phyloP scores from a whole-genome alignment of 139 green algal genomes.

The Coccomyxa sp. region DNA sequence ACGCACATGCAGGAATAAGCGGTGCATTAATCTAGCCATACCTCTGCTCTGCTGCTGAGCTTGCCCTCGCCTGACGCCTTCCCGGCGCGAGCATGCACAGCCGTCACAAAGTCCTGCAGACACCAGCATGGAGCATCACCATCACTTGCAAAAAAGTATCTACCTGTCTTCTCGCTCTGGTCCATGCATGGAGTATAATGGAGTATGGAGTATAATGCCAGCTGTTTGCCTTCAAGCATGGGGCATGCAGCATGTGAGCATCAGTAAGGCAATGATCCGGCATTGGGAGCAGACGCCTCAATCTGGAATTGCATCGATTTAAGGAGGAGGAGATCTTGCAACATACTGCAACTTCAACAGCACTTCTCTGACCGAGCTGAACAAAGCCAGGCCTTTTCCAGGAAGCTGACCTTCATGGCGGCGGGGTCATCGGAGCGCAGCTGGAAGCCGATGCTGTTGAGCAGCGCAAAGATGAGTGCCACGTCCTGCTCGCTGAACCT shows the following conservation, averaged over 20 bases:
- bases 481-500: slow-evolving; percentile 64
- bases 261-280: neutral
- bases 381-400: neutral
- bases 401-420: slow-evolving; percentile 51
- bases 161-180: too few relatives aligned
- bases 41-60: slow-evolving; percentile 54
- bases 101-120: slow-evolving; percentile 62
- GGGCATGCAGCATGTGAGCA: too few relatives aligned
- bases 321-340: too few relatives aligned
- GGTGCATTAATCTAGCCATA: neutral
- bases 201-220: too few relatives aligned
- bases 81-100: slow-evolving; percentile 50
- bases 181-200: too few relatives aligned
- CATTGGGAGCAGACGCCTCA: neutral
- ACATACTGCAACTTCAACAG: too few relatives aligned
- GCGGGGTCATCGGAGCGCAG: slow-evolving; percentile 65
- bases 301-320: neutral
- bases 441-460: slow-evolving; percentile 52
- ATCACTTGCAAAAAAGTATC: too few relatives aligned
- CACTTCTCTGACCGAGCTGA: neutral
- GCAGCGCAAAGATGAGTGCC: slow-evolving; percentile 48
- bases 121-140: neutral
- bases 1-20: neutral
- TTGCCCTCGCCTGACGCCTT: slow-evolving; percentile 17
- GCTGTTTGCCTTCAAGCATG: too few relatives aligned